phyloP scores from a whole-genome alignment of 2,329 filamentous ascomycete genomes.

The Fragosphaeria purpurea region DNA sequence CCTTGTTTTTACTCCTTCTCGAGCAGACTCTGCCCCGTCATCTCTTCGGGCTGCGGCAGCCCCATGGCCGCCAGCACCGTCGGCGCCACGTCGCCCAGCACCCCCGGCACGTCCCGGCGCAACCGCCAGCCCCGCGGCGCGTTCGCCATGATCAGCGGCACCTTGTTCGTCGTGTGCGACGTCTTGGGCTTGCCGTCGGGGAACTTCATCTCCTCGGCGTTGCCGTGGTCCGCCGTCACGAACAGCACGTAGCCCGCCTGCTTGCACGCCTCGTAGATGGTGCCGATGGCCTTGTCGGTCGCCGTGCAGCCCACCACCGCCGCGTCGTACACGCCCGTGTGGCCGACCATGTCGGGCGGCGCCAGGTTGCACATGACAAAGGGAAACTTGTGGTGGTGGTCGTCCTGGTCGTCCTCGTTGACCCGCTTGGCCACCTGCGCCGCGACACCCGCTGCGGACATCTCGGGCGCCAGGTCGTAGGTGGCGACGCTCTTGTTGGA shows the following conservation, averaged over 20 bases:
- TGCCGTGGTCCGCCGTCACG: slow-evolving; percentile 93
- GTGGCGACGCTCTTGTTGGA: slow-evolving; percentile 86
- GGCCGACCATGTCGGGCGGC: slow-evolving; percentile 97
- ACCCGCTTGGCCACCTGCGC: slow-evolving; percentile 85
- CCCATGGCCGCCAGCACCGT: slow-evolving; percentile 88
- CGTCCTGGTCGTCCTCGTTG: slow-evolving; percentile 35
- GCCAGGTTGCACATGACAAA: slow-evolving; percentile 99
- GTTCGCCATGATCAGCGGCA: slow-evolving; percentile 97
- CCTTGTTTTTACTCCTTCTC: slow-evolving; percentile 49
- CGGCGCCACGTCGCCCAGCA: slow-evolving; percentile 96
- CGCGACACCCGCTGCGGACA: slow-evolving; percentile 86
- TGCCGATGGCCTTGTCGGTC: slow-evolving; percentile 88
- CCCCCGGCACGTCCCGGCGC: slow-evolving; percentile 65
- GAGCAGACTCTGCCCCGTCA: slow-evolving; percentile 79
- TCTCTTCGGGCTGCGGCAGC: slow-evolving; percentile 77
- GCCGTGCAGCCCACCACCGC: slow-evolving; percentile 75
- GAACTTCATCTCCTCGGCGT: slow-evolving; percentile 99
- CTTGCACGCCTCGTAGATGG: slow-evolving; percentile 89
- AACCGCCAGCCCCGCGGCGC: slow-evolving; percentile 82
- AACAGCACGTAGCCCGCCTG: slow-evolving; percentile 88
- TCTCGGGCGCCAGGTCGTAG: slow-evolving; percentile 89
- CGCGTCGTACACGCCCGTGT: slow-evolving; percentile 94
- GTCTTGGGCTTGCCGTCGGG: slow-evolving; percentile 94
- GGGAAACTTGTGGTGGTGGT: slow-evolving; percentile 58
- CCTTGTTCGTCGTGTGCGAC: slow-evolving; percentile 94